Evolutionary conservation across 2,329 filamentous ascomycete species (phyloP).

Genomic region (Trichoderma polysporum): DNA sequence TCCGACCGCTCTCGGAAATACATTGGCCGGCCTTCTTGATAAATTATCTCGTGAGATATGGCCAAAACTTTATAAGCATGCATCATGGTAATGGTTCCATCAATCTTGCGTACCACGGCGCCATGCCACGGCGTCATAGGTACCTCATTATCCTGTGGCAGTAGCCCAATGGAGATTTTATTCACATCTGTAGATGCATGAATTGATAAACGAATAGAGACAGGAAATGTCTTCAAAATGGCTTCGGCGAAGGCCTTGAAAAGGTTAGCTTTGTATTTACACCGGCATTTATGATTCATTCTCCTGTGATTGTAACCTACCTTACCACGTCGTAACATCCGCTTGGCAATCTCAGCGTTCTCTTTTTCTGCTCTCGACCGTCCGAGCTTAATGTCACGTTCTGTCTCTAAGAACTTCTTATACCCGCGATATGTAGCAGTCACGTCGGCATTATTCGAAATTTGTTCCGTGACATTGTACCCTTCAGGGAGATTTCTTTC

Average conservation of each 20-base stretch:
- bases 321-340: neutral
- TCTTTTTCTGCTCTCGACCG: neutral
- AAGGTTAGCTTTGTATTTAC: neutral
- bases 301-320: neutral
- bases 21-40: conserved; percentile 35
- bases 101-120: conserved; percentile 33
- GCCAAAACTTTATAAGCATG: conserved; percentile 24
- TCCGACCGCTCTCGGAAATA: conserved; percentile 38
- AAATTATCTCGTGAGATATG: conserved; percentile 35
- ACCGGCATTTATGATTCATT: neutral
- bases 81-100: conserved; percentile 29
- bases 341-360: neutral
- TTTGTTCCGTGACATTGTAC: conserved; percentile 20
- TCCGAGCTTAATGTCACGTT: neutral
- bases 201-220: conserved; percentile 26
- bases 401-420: conserved; percentile 23
- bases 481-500: neutral
- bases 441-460: conserved; percentile 26
- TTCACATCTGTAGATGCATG: conserved; percentile 20
- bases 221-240: conserved; percentile 21
- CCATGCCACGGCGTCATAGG: conserved; percentile 37
- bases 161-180: conserved; percentile 25
- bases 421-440: conserved; percentile 26
- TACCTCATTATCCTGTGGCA: conserved; percentile 27
- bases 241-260: conserved; percentile 11